Evolutionary conservation across 2,329 filamentous ascomycete genomes (phyloP).

Genomic region (Pseudogymnoascus sp.): DNA sequence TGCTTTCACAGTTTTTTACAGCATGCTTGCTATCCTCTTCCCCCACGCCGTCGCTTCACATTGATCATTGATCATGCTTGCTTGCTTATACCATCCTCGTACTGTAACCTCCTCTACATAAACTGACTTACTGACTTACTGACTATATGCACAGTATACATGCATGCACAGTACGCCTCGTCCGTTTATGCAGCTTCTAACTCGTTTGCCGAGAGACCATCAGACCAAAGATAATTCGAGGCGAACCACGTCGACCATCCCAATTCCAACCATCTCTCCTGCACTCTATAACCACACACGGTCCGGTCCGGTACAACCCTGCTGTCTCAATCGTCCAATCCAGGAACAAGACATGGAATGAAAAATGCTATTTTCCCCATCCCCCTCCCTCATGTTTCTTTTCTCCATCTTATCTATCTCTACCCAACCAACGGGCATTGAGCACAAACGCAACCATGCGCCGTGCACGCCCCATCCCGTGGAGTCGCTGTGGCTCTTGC

Average conservation of each 20-base stretch:
- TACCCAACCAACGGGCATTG: not conserved
- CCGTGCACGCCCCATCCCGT: not conserved
- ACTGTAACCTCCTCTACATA: not conserved
- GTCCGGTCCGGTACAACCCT: not conserved
- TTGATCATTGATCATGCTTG: not conserved
- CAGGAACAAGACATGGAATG: not conserved
- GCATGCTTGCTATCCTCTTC: not conserved
- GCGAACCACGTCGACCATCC: not conserved
- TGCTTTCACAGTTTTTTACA: not conserved
- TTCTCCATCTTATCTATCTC: not conserved
- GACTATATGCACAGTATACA: not conserved
- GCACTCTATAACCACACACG: not conserved
- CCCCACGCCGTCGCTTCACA: not conserved
- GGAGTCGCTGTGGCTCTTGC: not conserved
- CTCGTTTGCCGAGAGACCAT: not conserved
- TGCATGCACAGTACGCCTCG: not conserved
- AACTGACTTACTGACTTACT: too few species aligned
- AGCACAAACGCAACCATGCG: not conserved
- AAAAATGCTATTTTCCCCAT: not conserved
- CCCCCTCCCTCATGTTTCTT: not conserved
- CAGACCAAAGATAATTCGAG: not conserved
- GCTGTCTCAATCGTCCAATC: not conserved
- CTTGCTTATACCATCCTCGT: not conserved
- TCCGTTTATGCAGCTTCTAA: not conserved
- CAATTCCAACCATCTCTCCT: not conserved